These are phyloP conservation scores for Chaetothyriales sp. DNA, from an alignment of 2,329 filamentous ascomycete genomes.

Conservation along the genomic window DNA sequence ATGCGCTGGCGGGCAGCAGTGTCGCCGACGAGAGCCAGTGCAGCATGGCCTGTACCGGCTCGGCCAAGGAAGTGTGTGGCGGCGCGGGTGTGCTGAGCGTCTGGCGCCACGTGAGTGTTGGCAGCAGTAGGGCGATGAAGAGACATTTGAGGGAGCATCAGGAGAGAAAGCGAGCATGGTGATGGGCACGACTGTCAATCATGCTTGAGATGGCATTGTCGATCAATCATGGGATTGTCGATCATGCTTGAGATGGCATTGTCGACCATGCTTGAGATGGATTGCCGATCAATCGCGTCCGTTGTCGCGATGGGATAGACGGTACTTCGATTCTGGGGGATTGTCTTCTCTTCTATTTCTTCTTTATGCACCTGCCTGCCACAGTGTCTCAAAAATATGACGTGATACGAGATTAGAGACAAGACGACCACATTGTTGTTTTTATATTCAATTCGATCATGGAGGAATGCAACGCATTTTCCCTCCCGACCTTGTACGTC, in stretches of 20 bases:
- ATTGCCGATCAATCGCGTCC: not conserved
- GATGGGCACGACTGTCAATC: not conserved
- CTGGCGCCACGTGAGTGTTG: conserved; percentile 3
- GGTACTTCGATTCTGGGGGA: not conserved
- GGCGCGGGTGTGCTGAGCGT: conserved; percentile 23
- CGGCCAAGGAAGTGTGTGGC: conserved; percentile 38
- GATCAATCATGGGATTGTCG: too few species aligned
- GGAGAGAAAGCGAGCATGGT: not conserved
- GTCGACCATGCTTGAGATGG: too few species aligned
- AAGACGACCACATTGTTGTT: too few species aligned
- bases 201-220: not conserved
- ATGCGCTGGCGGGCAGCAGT: conserved; percentile 12
- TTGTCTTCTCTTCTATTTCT: too few species aligned
- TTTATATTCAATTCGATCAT: too few species aligned
- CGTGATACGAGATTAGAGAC: too few species aligned
- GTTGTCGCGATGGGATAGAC: not conserved
- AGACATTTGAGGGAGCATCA: conserved; percentile 4
- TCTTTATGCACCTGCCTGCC: too few species aligned
- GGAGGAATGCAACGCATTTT: too few species aligned
- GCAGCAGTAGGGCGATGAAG: conserved; percentile 1
- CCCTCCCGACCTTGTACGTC: too few species aligned
- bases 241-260: not conserved
- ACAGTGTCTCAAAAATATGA: too few species aligned
- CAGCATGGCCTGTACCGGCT: conserved; percentile 25
- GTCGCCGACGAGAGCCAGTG: conserved; percentile 12